These are phyloP conservation scores for Medicago lupulina DNA, from an alignment of 306 rosid genomes.

Conservation along the genomic window DNA sequence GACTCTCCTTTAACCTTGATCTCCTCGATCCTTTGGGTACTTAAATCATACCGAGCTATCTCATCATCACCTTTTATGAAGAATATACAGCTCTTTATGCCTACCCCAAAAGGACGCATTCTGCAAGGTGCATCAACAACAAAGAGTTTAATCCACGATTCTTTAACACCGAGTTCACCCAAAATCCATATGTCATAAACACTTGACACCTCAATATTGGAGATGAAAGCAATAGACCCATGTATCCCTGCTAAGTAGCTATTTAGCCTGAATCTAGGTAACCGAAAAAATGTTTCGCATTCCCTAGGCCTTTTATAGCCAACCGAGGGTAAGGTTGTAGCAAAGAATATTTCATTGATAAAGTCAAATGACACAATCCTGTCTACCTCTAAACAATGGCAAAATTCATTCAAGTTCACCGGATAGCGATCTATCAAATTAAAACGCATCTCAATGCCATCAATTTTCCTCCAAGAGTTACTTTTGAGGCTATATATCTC, in stretches of 20 bases:
- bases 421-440: too few relatives aligned
- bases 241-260: background rate
- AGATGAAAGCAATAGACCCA: background rate
- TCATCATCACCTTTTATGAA: background rate
- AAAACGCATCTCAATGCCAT: too few relatives aligned
- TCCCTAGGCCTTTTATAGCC: too few relatives aligned
- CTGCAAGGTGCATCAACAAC: background rate
- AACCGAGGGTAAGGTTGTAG: too few relatives aligned
- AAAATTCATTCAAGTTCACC: too few relatives aligned
- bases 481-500: background rate
- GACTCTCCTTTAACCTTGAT: too few relatives aligned
- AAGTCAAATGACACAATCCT: too few relatives aligned
- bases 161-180: background rate
- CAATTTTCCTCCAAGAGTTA: background rate
- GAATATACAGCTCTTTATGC: background rate
- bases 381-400: too few relatives aligned
- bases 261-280: too few relatives aligned
- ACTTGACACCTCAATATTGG: too few relatives aligned
- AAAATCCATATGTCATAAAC: background rate
- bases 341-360: too few relatives aligned
- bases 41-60: background rate
- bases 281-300: too few relatives aligned
- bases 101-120: background rate
- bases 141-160: background rate
- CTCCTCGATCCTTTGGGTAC: background rate